Conservation (phyloP, 1,284 basidiomycete genomes). For the Spongiforma sp. region DNA sequence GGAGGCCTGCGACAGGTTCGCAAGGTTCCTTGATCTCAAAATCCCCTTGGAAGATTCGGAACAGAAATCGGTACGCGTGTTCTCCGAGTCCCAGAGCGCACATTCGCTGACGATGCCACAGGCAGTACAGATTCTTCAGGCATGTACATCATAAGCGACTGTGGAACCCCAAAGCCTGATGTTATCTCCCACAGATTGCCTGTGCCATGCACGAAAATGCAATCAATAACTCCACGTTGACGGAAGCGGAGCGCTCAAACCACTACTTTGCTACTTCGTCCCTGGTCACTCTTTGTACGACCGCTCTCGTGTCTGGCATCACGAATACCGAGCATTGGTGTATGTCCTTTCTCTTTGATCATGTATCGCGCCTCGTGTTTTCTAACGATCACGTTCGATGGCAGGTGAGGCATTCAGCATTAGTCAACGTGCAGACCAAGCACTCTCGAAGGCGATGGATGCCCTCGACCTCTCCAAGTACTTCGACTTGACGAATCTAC, state of each 20-base stretch:
- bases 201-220: constrained; percentile 32
- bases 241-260: constrained; percentile 6
- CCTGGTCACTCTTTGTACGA: constrained; percentile 20
- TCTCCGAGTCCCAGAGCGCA: not conserved
- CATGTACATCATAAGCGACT: constrained; percentile 7
- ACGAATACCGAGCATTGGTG: constrained; percentile 4
- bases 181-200: constrained; percentile 18
- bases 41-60: constrained; percentile 9
- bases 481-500: not conserved
- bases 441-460: not conserved
- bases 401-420: constrained; percentile 21
- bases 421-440: constrained; percentile 6
- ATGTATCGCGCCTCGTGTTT: not conserved
- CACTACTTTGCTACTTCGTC: constrained; percentile 15
- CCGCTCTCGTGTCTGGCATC: not conserved
- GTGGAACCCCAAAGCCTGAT: constrained; percentile 2
- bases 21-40: constrained; percentile 17
- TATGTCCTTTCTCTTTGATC: constrained; percentile 16
- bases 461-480: constrained; percentile 16
- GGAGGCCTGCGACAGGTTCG: constrained; percentile 17
- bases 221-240: constrained; percentile 19
- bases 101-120: constrained; percentile 13
- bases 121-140: constrained; percentile 28
- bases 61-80: constrained; percentile 16
- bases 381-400: constrained; percentile 7